Percentiles rank a stretch among this genome's conserved stretches.
Conservation (phyloP, 441 rosid genomes). For the Adansonia madagascariensis region DNA sequence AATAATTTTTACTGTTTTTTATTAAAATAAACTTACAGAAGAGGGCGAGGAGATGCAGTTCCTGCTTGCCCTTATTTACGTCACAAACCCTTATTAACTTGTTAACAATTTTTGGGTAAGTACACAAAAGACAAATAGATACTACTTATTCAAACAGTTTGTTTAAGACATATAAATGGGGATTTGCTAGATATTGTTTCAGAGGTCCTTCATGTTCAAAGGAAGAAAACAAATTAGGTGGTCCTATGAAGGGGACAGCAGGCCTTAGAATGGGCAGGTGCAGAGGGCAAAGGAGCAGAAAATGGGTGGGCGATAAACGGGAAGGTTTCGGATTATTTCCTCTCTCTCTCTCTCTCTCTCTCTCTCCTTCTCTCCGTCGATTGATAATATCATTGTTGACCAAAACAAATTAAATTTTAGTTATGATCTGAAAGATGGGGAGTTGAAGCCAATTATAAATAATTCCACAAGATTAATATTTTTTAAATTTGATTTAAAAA, state of each 20-base stretch:
- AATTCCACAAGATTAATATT: neutral
- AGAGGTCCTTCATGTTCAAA: conserved; percentile 40
- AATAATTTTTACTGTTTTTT: too few relatives aligned
- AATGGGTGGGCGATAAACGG: conserved; percentile 21
- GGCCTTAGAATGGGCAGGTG: conserved; percentile 47
- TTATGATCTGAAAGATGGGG: neutral
- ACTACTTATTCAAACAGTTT: neutral
- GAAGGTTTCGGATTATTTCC: neutral
- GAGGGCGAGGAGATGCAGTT: too few relatives aligned
- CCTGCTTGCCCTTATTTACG: conserved; percentile 21
- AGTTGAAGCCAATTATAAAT: conserved; percentile 15
- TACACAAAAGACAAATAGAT: conserved; percentile 25
- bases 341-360: neutral
- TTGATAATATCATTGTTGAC: conserved; percentile 1
- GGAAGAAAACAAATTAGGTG: conserved; percentile 35
- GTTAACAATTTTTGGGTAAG: conserved; percentile 29
- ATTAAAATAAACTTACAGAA: too few relatives aligned
- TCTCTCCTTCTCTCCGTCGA: too few relatives aligned
- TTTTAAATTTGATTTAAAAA: neutral
- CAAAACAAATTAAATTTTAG: neutral
- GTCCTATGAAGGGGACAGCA: conserved; percentile 47
- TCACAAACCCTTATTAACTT: conserved; percentile 37
- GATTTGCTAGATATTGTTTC: conserved; percentile 78
- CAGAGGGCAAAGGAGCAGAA: conserved; percentile 43
- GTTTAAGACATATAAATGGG: conserved; percentile 52